Evolutionary conservation across 148 eudicot species (phyloP).

Genomic region (Rhododendron vialii): DNA sequence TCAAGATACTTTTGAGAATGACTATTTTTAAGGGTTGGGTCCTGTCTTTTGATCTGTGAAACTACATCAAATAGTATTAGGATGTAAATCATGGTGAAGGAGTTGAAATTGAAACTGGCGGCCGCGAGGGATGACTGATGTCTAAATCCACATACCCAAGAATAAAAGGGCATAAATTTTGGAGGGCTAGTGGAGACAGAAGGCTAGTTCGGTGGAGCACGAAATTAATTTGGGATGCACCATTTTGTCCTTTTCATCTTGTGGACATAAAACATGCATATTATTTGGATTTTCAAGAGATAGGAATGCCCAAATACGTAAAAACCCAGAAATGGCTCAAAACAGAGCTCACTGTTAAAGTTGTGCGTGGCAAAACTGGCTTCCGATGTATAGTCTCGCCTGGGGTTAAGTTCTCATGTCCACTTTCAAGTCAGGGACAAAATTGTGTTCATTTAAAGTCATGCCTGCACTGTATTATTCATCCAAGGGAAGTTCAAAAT

Average conservation of each 20-base stretch:
- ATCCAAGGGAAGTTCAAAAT: not conserved
- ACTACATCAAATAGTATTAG: not conserved
- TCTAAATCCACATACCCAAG: not conserved
- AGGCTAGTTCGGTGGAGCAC: not conserved
- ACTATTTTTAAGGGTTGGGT: not conserved
- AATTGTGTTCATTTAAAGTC: not conserved
- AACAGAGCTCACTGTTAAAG: not conserved
- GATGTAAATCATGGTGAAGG: not conserved
- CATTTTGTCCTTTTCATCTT: not conserved
- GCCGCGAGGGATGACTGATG: not conserved
- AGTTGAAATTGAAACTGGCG: not conserved
- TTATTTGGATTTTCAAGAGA: not conserved
- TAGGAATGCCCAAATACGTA: not conserved
- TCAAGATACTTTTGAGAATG: conserved; percentile 1
- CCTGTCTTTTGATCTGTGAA: not conserved
- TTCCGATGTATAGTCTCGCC: not conserved
- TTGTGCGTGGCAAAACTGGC: not conserved
- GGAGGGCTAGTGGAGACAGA: not conserved
- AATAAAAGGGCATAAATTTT: not conserved
- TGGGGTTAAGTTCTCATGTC: not conserved
- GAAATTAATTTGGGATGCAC: not conserved
- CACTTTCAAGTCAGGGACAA: not conserved
- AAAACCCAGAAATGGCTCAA: not conserved
- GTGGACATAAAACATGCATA: not conserved
- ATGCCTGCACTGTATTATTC: not conserved